Evolutionary conservation across 805 yeast genomes (phyloP).

Genomic region (Cyberlindnera euphorbiae): DNA sequence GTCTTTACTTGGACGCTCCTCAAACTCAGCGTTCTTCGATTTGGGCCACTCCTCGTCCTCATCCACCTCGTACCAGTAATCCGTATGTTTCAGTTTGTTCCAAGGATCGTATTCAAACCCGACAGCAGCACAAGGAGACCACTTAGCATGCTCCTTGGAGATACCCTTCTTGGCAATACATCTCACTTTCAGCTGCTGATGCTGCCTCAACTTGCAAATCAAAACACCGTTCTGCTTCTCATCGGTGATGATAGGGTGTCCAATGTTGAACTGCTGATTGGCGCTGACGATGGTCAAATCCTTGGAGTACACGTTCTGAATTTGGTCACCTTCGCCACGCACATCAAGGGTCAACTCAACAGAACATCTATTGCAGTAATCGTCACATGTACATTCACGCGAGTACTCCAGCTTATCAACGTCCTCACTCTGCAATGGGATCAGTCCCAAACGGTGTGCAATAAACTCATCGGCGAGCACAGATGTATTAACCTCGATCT

Average conservation of each 20-base stretch:
- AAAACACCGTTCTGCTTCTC: constrained; percentile 78
- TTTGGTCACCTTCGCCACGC: constrained; percentile 80
- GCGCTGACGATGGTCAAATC: constrained; percentile 53
- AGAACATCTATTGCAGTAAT: constrained; percentile 92
- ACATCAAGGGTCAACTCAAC: constrained; percentile 85
- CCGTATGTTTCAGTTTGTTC: constrained; percentile 94
- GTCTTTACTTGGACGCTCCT: constrained; percentile 87
- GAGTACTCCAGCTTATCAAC: constrained; percentile 83
- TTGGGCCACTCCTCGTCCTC: constrained; percentile 92
- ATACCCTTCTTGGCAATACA: constrained; percentile 98
- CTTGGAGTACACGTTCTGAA: constrained; percentile 85
- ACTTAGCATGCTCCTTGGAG: constrained; percentile 96
- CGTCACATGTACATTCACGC: constrained; percentile 97
- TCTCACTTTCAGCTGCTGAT: constrained; percentile 82
- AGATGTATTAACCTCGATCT: constrained; percentile 86
- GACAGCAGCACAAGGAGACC: constrained; percentile 95
- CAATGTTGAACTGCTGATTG: constrained; percentile 44
- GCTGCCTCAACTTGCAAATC: constrained; percentile 84
- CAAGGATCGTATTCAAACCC: constrained; percentile 99
- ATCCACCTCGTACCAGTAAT: constrained; percentile 91
- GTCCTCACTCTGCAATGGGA: constrained; percentile 81
- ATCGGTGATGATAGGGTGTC: constrained; percentile 83
- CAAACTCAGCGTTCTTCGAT: constrained; percentile 86
- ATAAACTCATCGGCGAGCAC: constrained; percentile 96
- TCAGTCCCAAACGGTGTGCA: constrained; percentile 88